Conservation (phyloP, 768 basidiomycete species). For the Auricularia sp. region DNA sequence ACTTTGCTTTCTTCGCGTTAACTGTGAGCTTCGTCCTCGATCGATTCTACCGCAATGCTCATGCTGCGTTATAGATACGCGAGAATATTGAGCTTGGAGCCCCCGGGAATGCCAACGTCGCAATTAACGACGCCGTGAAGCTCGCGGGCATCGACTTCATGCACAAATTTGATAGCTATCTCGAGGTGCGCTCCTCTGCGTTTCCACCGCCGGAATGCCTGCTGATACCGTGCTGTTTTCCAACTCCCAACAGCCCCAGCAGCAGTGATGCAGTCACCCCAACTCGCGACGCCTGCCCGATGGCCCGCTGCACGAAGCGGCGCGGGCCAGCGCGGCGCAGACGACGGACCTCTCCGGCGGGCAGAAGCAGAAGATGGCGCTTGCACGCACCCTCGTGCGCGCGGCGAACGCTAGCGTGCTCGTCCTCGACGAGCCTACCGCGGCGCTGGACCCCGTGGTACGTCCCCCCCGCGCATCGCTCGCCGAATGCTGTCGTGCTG, state of each 20-base stretch:
- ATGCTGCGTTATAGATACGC: conserved; percentile 11
- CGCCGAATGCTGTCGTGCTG: background rate
- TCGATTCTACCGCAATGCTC: background rate
- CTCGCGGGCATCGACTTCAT: background rate
- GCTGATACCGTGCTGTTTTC: background rate
- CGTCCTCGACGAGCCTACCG: conserved; percentile 56
- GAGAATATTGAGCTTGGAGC: conserved; percentile 33
- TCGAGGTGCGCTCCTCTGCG: background rate
- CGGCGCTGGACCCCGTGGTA: background rate
- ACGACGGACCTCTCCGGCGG: conserved; percentile 49
- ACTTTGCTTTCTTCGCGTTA: conserved; percentile 28
- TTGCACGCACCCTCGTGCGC: conserved; percentile 37
- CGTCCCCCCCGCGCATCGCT: background rate
- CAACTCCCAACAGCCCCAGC: background rate
- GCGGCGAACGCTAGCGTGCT: conserved; percentile 39
- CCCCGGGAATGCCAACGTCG: conserved; percentile 15
- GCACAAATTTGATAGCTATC: background rate
- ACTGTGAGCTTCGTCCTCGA: conserved; percentile 10
- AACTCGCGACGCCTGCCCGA: background rate
- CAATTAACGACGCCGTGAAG: conserved; percentile 9
- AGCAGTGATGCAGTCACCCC: background rate
- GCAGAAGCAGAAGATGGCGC: conserved; percentile 62
- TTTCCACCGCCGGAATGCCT: background rate
- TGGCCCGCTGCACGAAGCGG: background rate
- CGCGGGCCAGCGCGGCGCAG: background rate